Evolutionary conservation across 2,329 filamentous ascomycete species (phyloP).

Genomic region (Cryphonectria nitschkei): DNA sequence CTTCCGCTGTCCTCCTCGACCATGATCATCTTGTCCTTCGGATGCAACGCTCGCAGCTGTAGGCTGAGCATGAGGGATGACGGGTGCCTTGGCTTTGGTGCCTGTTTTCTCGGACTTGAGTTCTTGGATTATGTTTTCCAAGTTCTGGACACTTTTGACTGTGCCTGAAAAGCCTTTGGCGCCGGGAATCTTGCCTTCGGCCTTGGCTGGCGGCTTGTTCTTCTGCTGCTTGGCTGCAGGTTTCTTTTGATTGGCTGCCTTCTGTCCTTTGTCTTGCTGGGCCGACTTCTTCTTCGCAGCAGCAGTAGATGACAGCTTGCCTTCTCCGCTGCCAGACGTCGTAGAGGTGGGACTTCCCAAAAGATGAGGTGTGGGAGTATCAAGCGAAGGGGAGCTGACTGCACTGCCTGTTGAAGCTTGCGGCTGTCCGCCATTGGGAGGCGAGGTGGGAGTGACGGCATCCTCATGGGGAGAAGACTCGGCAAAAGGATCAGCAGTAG

Average conservation of each 20-base stretch:
- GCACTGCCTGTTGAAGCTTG: slow-evolving; percentile 1
- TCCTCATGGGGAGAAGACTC: neutral
- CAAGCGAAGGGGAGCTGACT: slow-evolving; percentile 1
- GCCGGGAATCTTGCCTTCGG: neutral
- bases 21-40: neutral
- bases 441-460: neutral
- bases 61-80: neutral
- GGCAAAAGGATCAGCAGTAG: neutral
- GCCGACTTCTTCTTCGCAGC: neutral
- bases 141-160: neutral
- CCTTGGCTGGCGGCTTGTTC: neutral
- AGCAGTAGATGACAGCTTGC: neutral
- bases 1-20: neutral
- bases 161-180: neutral
- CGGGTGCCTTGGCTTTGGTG: neutral
- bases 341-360: neutral
- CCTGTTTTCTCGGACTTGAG: neutral
- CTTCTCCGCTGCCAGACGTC: neutral
- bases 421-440: neutral
- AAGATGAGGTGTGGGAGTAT: neutral
- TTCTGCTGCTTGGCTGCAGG: neutral
- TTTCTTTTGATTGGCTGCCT: slow-evolving; percentile 1
- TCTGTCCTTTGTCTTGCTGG: neutral
- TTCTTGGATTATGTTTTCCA: no score
- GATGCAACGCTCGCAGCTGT: neutral